Evolutionary conservation across 2,329 filamentous ascomycete genomes (phyloP).

Genomic region (Colletotrichum gloeosporioides): DNA sequence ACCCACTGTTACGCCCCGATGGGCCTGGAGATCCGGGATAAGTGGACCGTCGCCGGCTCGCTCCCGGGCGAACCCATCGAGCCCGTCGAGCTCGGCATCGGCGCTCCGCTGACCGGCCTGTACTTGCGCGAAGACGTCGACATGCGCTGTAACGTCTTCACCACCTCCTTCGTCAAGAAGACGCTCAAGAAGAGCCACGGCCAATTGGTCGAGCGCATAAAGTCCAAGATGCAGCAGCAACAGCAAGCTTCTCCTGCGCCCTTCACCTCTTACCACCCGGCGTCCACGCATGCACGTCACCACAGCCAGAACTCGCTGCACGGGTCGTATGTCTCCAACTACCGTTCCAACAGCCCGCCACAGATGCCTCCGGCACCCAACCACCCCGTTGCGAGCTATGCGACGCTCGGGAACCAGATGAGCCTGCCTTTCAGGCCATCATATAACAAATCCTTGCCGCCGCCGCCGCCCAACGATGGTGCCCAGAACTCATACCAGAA

Average conservation of each 20-base stretch:
- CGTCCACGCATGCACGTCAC: background rate
- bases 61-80: slow-evolving; percentile 73
- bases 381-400: background rate
- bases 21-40: slow-evolving; percentile 78
- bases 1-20: slow-evolving; percentile 86
- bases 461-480: background rate
- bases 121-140: slow-evolving; percentile 88
- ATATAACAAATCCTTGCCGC: background rate
- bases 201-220: slow-evolving; percentile 73
- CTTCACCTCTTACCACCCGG: background rate
- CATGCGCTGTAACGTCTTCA: slow-evolving; percentile 79
- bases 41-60: slow-evolving; percentile 78
- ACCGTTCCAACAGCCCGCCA: background rate
- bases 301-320: slow-evolving; percentile 3
- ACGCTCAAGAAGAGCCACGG: slow-evolving; percentile 80
- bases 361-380: background rate
- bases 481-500: background rate
- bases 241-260: background rate
- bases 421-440: slow-evolving; percentile 8
- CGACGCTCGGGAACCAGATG: background rate
- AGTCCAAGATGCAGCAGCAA: slow-evolving; percentile 3
- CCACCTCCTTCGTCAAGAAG: slow-evolving; percentile 80
- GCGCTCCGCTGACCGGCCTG: slow-evolving; percentile 70
- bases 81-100: slow-evolving; percentile 69
- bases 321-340: background rate